Evolutionary conservation across 2,329 filamentous ascomycete genomes (phyloP), one percentile per base, ranked within the genome.

Genomic region (Aspergillus terreus): DNA sequence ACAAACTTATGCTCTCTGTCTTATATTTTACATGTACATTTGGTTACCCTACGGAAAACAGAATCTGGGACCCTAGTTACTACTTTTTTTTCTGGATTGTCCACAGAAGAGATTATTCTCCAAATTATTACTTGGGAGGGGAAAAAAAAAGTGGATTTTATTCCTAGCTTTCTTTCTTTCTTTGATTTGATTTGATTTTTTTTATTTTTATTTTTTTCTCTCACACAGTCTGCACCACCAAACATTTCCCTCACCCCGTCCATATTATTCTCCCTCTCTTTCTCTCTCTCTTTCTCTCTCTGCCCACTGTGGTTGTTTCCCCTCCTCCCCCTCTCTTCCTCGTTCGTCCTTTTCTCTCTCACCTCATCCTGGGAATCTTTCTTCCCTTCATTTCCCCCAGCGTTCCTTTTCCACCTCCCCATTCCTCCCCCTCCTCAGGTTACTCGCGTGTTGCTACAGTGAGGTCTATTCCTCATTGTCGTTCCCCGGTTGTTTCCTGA

Each of bases 381-480:
- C 49, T 53, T 55, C 57, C 52, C 52, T 60, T 50, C 44, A 51
- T 53, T 58, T 51, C 51, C 55, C 23, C 35, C 14, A 38, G n/a
- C 15, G 6, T 44, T 44, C 52, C 48, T 53, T 47, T 52, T 45
- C 50, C 48, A 49, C 50, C 42, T 46, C 42, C 47, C 57, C 49
- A 46, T 44, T 52, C 30, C 47, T 50, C 48, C 53, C 45, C 54
- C 55, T 56, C 54, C 23, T 23, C 49, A 53, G 53, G 55, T 50
- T 54, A 52, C 53, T 50, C 23, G 27, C 58, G 47, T 52, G 44
- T 53, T 55, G 58, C 54, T 59, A 56, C 49, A 58, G 53, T 56
- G 54, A 55, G 50, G 46, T 59, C 49, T 60, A 51, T 53, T 44
- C 55, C 51, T 58, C 55, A 54, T 50, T 57, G 35, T 38, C 58